Percentiles rank a stretch among this genome's conserved stretches.
These are phyloP conservation scores for Schizosaccharomyces pombe DNA, from an alignment of 805 yeast species.

Conservation along the genomic window DNA sequence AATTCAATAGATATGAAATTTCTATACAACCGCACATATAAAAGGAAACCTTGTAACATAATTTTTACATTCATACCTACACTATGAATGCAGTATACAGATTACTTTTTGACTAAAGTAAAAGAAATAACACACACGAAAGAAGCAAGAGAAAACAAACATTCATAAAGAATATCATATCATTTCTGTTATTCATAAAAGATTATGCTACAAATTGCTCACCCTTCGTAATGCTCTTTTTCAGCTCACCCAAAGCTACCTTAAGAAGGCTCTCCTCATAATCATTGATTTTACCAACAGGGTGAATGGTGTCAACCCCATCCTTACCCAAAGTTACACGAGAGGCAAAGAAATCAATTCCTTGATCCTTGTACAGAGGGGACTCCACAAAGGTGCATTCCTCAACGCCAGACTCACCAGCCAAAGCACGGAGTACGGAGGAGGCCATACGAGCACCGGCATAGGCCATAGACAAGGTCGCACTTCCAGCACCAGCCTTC, in stretches of 20 bases:
- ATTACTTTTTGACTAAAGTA: no score
- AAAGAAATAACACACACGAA: no score
- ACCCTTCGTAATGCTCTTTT: slow-evolving; percentile 86
- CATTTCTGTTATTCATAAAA: slow-evolving; percentile 10
- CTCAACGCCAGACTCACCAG: slow-evolving; percentile 25
- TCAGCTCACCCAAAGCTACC: slow-evolving; percentile 69
- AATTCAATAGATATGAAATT: no score
- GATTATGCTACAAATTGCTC: slow-evolving; percentile 39
- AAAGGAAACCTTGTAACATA: no score
- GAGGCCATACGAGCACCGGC: slow-evolving; percentile 61
- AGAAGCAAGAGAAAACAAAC: background rate
- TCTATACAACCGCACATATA: no score
- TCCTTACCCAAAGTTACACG: slow-evolving; percentile 77
- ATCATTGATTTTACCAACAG: slow-evolving; percentile 42
- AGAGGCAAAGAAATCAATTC: slow-evolving; percentile 90
- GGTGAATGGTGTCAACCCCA: slow-evolving; percentile 44
- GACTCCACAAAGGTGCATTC: slow-evolving; percentile 41
- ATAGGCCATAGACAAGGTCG: slow-evolving; percentile 80
- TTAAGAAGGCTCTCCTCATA: slow-evolving; percentile 70
- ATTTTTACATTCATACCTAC: no score
- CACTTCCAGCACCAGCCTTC: slow-evolving; percentile 83
- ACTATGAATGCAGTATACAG: no score
- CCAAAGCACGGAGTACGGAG: slow-evolving; percentile 10
- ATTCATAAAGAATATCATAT: background rate
- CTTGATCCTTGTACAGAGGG: slow-evolving; percentile 64